Base-by-base conservation (phyloP, 495 filamentous ascomycete genomes). In the Xylaria venustula region DNA sequence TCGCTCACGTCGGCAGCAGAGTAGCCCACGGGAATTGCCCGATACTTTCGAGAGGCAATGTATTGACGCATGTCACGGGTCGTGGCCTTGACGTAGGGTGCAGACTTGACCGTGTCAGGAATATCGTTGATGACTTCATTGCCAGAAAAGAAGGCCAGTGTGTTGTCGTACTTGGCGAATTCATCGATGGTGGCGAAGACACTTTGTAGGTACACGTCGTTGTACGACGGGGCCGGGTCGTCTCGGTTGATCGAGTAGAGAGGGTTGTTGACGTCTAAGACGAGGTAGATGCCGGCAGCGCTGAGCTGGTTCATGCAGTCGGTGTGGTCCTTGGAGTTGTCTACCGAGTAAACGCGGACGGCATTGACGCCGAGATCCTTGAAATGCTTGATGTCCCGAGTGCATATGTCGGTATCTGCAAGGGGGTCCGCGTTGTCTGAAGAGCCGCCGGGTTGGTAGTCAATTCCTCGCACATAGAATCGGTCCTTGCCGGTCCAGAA, bases 41-140 rank as follows among this genome's bases (percentile, higher is more conserved):
- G 89, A 65, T 92, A 88, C 44, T 85, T 83, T n/a, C 85, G 87
- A 32, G 76, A 81, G 41, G 79, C 80, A 69, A 97, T 89, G 73
- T 93, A 98, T 68, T 90, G 84, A 71, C 89, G 90, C 78, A 96
- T 90, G 71, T 98, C 93, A 73, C 93, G 86, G 37, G 90, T 96
- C 40, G 90, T 87, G 25, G 93, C 93, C 81, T 98, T 97, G 75
- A 98, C 90, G 68, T 91, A 93, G 15, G 90, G 89, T 9, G 93
- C 93, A 45, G 85, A 79, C 54, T 77, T 72, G 50, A 90, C 92
- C 2, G 89, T 93, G 5, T 81, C 79, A 41, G 72, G 65, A 61
- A 86, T 83, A 62, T 89, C 86, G 79, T 98, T 95, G 81, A 97
- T 92, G 63, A 96, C 92, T 77, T 98, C 93, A 73, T 98, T 97